Conservation (phyloP, 768 basidiomycete genomes). For the Royoungia palumana region DNA sequence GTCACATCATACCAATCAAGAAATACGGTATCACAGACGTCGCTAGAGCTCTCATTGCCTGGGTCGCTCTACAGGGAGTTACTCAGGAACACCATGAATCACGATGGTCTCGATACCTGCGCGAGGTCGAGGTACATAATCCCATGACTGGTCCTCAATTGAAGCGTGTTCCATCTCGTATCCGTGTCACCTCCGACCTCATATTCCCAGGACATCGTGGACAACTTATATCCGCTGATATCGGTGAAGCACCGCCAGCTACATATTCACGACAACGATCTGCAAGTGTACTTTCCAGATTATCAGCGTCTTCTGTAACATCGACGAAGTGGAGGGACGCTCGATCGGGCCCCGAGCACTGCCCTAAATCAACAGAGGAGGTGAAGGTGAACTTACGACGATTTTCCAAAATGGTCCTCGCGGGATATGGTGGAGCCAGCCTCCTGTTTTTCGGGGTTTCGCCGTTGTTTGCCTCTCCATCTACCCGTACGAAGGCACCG, state of each 20-base stretch:
- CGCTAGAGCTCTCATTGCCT: conserved; percentile 68
- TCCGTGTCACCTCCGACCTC: conserved; percentile 71
- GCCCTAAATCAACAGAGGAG: conserved; percentile 39
- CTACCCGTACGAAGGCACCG: conserved; percentile 21
- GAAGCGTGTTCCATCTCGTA: conserved; percentile 44
- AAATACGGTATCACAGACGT: conserved; percentile 64
- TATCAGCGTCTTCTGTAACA: conserved; percentile 28
- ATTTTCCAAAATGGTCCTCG: conserved; percentile 78
- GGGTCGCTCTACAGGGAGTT: conserved; percentile 78
- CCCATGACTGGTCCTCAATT: conserved; percentile 31
- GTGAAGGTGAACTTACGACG: conserved; percentile 71
- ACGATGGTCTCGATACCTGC: conserved; percentile 61
- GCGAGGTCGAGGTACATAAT: conserved; percentile 62
- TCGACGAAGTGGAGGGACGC: conserved; percentile 24
- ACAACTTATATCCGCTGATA: conserved; percentile 78
- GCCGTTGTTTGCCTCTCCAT: conserved; percentile 26
- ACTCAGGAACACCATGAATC: conserved; percentile 80
- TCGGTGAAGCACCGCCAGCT: conserved; percentile 53
- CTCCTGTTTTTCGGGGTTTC: conserved; percentile 78
- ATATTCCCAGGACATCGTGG: conserved; percentile 64
- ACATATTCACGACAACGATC: conserved; percentile 32
- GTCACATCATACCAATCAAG: conserved; percentile 53
- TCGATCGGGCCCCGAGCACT: conserved; percentile 22
- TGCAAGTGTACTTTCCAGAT: conserved; percentile 23
- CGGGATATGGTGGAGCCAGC: conserved; percentile 80